Conservation (phyloP, 1,284 basidiomycete genomes). For the Mycena citricolor region DNA sequence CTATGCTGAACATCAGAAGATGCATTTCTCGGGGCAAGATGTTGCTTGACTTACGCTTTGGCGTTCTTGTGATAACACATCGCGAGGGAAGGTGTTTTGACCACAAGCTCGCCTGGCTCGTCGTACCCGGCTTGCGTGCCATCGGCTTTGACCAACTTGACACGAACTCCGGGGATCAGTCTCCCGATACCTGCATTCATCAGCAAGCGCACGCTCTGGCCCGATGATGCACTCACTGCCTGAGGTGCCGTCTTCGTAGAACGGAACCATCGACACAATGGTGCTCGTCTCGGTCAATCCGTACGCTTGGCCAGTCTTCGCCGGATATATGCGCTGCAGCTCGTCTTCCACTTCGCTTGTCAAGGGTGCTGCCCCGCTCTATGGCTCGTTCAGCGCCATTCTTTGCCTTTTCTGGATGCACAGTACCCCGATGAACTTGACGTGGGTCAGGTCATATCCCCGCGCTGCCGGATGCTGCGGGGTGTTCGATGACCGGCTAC, state of each 20-base stretch:
- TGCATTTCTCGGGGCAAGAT: not conserved
- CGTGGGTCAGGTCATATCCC: constrained; percentile 61
- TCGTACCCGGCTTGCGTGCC: constrained; percentile 54
- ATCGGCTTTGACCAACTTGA: constrained; percentile 44
- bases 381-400: no score
- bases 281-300: constrained; percentile 28
- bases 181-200: constrained; percentile 32
- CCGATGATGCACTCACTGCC: constrained; percentile 5
- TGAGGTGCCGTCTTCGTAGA: constrained; percentile 1
- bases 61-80: constrained; percentile 60
- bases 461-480: constrained; percentile 62
- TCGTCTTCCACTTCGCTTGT: constrained; percentile 14
- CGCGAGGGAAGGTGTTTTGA: constrained; percentile 56
- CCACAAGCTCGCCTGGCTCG: constrained; percentile 62
- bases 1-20: constrained; percentile 28
- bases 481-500: not conserved
- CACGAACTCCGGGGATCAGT: constrained; percentile 16
- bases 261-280: constrained; percentile 7
- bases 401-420: no score
- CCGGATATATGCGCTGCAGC: constrained; percentile 47
- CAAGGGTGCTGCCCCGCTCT: constrained; percentile 30
- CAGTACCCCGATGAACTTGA: constrained; percentile 54
- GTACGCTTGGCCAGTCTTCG: constrained; percentile 64
- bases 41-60: constrained; percentile 64
- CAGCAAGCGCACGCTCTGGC: not conserved